Percentiles rank a stretch among this genome's conserved stretches.
Conservation (phyloP, 164 flowering plant species). For the Umbilicus rupestris region DNA sequence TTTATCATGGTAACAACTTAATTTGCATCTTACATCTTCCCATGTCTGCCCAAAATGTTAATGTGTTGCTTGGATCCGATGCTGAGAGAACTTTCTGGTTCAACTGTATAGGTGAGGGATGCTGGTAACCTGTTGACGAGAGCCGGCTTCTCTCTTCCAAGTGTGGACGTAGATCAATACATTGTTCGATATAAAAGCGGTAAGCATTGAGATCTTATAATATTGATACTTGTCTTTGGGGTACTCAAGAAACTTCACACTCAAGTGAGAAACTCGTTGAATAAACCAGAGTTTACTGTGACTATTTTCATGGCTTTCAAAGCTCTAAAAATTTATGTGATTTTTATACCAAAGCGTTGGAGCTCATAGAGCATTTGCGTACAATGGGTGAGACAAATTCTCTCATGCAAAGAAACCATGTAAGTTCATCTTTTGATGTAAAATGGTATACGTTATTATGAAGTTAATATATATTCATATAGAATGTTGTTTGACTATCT, state of each 20-base stretch:
- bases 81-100: conserved; percentile 8
- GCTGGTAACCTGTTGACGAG: conserved; percentile 94
- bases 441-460: not conserved
- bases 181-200: conserved; percentile 76
- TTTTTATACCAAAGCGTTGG: conserved; percentile 49
- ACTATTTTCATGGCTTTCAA: not conserved
- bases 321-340: not conserved
- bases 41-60: not conserved
- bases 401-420: conserved; percentile 62
- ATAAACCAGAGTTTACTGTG: not conserved
- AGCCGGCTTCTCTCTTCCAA: conserved; percentile 87
- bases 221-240: not conserved
- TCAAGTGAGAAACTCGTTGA: not conserved
- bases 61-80: not conserved
- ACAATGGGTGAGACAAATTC: conserved; percentile 96
- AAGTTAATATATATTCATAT: not conserved
- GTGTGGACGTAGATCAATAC: conserved; percentile 95
- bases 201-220: conserved; percentile 16
- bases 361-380: conserved; percentile 86
- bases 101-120: conserved; percentile 66
- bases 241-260: not conserved
- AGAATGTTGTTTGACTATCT: not conserved
- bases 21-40: not conserved
- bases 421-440: conserved; percentile 14
- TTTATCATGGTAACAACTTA: not conserved